Evolutionary conservation across 768 basidiomycete species (phyloP).

Genomic region (Suillus paluster): DNA sequence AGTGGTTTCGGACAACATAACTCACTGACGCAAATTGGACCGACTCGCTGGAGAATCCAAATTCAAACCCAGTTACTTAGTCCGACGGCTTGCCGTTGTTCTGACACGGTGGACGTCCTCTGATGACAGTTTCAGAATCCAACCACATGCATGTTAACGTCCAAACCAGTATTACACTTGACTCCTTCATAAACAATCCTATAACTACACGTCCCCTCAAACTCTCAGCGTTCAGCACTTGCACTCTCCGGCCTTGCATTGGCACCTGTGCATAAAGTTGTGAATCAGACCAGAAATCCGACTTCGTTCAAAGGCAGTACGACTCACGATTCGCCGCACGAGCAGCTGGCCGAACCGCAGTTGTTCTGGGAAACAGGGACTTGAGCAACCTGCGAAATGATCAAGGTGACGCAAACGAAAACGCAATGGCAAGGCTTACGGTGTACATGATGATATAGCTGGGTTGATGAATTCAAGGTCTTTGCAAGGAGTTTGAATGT

Average conservation of each 20-base stretch:
- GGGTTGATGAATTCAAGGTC: too few relatives aligned
- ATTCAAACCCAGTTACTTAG: too few relatives aligned
- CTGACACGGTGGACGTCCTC: too few relatives aligned
- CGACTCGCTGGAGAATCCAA: too few relatives aligned
- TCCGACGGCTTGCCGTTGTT: too few relatives aligned
- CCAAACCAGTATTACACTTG: neutral
- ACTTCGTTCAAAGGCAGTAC: neutral
- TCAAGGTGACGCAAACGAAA: neutral
- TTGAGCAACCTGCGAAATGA: neutral
- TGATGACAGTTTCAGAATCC: too few relatives aligned
- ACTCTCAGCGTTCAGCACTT: neutral
- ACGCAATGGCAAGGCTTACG: neutral
- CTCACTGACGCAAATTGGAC: too few relatives aligned
- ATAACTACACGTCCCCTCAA: neutral
- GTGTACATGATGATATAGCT: neutral
- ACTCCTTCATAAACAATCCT: neutral
- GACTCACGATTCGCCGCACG: neutral
- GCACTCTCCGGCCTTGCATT: slow-evolving; percentile 1
- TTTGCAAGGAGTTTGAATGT: too few relatives aligned
- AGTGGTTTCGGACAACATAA: too few relatives aligned
- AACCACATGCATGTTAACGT: neutral
- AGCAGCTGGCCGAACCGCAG: neutral
- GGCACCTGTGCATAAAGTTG: neutral
- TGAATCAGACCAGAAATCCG: neutral
- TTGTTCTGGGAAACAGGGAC: neutral